Evolutionary conservation across 1,139 yeast species (phyloP).

Genomic region (Yamadazyma trypodendri): DNA sequence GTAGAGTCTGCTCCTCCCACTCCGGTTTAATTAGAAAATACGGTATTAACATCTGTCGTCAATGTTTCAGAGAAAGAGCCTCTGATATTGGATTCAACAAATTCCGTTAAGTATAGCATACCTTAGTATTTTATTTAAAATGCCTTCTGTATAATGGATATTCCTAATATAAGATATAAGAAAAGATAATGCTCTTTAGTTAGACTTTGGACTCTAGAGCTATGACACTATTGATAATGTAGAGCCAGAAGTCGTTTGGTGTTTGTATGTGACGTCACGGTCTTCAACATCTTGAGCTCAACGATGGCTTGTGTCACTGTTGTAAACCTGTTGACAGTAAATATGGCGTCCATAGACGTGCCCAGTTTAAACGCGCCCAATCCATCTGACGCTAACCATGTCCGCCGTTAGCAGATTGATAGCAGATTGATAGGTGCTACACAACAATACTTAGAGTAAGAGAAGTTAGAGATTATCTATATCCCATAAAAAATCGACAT

Average conservation of each 20-base stretch:
- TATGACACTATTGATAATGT: no score
- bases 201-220: no score
- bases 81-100: slow-evolving; percentile 98
- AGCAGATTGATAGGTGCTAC: no score
- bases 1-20: slow-evolving; percentile 99
- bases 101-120: slow-evolving; percentile 69
- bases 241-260: no score
- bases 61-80: slow-evolving; percentile 99
- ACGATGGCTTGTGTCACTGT: no score
- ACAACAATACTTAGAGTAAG: slow-evolving; percentile 7
- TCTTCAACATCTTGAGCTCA: no score
- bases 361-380: no score
- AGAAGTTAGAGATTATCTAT: slow-evolving; percentile 26
- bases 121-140: slow-evolving; percentile 13
- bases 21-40: slow-evolving; percentile 99
- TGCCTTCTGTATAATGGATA: slow-evolving; percentile 23
- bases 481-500: slow-evolving; percentile 58
- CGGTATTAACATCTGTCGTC: slow-evolving; percentile 99
- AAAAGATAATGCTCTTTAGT: neutral
- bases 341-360: no score
- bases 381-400: no score
- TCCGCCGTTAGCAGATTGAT: no score
- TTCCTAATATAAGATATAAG: slow-evolving; percentile 6
- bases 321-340: no score
- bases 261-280: no score